Evolutionary conservation across 176 grass and related monocot species (phyloP).

Genomic region (Coix lacrymajobi): DNA sequence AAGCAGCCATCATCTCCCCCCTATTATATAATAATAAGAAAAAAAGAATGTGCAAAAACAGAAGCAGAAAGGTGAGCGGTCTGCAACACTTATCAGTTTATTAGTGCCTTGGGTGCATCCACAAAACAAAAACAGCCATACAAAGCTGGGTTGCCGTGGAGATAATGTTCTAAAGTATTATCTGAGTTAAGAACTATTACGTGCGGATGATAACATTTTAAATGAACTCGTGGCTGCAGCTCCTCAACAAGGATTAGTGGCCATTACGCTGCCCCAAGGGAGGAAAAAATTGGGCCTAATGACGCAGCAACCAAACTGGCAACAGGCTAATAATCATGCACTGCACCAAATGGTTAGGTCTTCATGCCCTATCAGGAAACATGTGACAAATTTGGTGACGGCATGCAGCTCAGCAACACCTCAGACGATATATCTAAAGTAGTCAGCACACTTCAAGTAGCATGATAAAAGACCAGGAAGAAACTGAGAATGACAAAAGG

Average conservation of each 20-base stretch:
- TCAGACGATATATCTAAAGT: not conserved
- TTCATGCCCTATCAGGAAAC: constrained; percentile 43
- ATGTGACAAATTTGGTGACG: constrained; percentile 46
- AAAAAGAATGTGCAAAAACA: constrained; percentile 12
- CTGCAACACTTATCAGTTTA: constrained; percentile 1
- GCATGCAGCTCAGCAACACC: constrained; percentile 15
- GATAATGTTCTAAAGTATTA: constrained; percentile 45
- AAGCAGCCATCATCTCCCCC: constrained; percentile 26
- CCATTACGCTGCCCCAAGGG: not conserved
- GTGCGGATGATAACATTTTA: constrained; percentile 32
- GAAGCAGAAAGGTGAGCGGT: constrained; percentile 15
- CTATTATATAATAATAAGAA: not conserved
- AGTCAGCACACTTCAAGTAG: not conserved
- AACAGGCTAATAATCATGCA: constrained; percentile 35
- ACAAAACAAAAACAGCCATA: not conserved
- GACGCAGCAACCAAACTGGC: constrained; percentile 8
- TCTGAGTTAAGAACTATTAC: constrained; percentile 8
- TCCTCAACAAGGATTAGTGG: constrained; percentile 8
- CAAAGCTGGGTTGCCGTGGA: not conserved
- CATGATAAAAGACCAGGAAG: not conserved
- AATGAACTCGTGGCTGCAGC: constrained; percentile 30
- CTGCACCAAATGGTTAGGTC: constrained; percentile 26
- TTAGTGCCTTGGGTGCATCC: constrained; percentile 32
- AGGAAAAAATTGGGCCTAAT: not conserved
- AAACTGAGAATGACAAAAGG: not conserved